Evolutionary conservation across 75 land plant species (phyloP), one percentile per base, ranked within the genome.

Genomic region (Adiantum capillusveneris): DNA sequence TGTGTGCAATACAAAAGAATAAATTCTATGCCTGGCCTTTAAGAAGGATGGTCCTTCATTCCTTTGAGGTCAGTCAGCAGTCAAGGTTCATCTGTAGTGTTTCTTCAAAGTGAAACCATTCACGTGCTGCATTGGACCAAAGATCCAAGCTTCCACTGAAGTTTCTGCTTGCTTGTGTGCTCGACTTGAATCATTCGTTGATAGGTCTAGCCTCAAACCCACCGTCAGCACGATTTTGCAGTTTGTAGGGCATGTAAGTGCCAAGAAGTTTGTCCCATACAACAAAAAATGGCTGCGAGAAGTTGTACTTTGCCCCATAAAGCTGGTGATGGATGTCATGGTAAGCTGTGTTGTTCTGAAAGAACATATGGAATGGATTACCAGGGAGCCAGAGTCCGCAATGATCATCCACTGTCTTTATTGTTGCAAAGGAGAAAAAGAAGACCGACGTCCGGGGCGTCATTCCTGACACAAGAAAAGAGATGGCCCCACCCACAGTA

Each of bases 271-370:
- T 85, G 43, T 89, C 90, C 95, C 95, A 89, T 44, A 67, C 69
- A 11, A 80, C 69, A 31, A 89, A 89, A 65, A 85, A 90, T 28
- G 90, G 96, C 71, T 90, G 96, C 16, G 90, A 78, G 64, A 74
- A 90, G 66, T 90, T 90, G 52, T 78, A 90, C 58, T 90, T 90
- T 39, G 63, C 72, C 96, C 37, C 96, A 66, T 79, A 72, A 19
- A 81, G 73, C 53, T 90, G 96, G 49, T 90, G 96, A 62, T 90
- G 96, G 41, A 90, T 70, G 55, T 85, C 94, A 70, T 88, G 94
- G 56, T 88, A 88, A 11, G 94, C 89, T 26, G 94, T 60, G 44
- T 89, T 89, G 77, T 89, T 89, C 58, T 62, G 30, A 62, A 89
- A 89, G 9, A 89, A 49, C 20, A 74, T 7, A 42, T 89, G 89